Evolutionary conservation across 1,139 yeast genomes (phyloP), one percentile per base, ranked within the genome.

Genomic region (Torulaspora globosa): DNA sequence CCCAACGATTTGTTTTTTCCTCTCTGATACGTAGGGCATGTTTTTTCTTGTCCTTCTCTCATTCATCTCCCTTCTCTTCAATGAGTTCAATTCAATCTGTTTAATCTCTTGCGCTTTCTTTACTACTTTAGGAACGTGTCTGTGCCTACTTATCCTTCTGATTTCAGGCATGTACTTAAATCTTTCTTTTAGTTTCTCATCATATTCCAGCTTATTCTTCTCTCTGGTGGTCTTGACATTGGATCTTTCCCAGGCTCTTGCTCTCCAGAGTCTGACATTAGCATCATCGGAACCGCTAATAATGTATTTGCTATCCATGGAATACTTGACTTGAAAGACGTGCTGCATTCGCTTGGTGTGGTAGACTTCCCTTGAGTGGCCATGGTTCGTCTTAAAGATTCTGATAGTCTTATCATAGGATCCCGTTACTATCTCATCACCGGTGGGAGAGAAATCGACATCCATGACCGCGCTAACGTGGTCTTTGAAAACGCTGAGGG

Each of bases 271-370:
- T 58, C 99, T 76, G 35, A 94, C 80, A 65, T 94, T 94, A 56
- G 97, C 95, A 65, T 92, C 99, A 68, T 92, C 98, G 1, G 96
- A 87, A 12, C 97, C 98, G 52, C 89, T 80, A 47, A 90, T 70
- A 33, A 94, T 79, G 66, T 89, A 92, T 61, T 83, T 80, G 43
- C 95, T 75, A 67, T 92, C 99, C 76, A 88, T 87, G 7, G 96
- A 79, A 66, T 75, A 94, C 54, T 83, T 81, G 34, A 84, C 88
- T 50, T 85, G 78, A 68, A 90, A 88, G 8, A 92, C 84, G 52
- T 92, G 83, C 70, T 92, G 99, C 99, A 92, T 92, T 63, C 99
- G 79, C 71, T 88, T 89, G 19, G 98, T 94, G 62, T 92, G 98
- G 67, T 94, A 92, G 39, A 94, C 78, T 60, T 92, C 99, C 56